Evolutionary conservation across 495 filamentous ascomycete species (phyloP), one percentile per base, ranked within the genome.

Genomic region (Xylaria nigripes): DNA sequence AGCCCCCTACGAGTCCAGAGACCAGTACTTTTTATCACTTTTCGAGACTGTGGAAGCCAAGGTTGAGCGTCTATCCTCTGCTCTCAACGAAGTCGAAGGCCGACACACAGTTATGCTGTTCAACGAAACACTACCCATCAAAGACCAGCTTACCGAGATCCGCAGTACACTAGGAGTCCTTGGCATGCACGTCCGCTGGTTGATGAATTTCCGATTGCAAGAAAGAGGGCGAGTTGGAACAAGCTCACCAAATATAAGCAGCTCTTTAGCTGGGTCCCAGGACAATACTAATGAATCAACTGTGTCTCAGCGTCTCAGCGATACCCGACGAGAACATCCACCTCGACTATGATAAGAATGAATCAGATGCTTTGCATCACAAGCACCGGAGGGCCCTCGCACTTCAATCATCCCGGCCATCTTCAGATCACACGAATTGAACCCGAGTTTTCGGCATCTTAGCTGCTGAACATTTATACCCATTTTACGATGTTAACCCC

Each of bases 131-230:
- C 63, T 76, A 24, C 70, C 69, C 9, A 67, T 80, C 50, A 75
- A 75, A 47, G 74, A 79, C 29, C 75, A 80, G 50, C 65, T 81
- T 1, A 67, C 68, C n/a, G 77, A 81, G 51, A 65, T 81, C 25
- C 67, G 69, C 30, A 78, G 70, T 59, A 75, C 66, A n/a, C 67
- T 78, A 36, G 72, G 73, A 8, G 72, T 77, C 10, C 64, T 78
- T 12, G 69, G 71, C 32, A 78, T 80, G 77, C 76, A 81, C 52
- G 75, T 78, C 13, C 68, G 71, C 21, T 81, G 76, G 77, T 64
- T 80, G 50, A 72, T 80, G 72, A 77, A 72, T 32, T 70, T 72
- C 54, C 60, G 71, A 10, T 30, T 69, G 6, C 71, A 74, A 34
- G 71, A 74, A 43, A 66, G 68, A 6, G 60, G 61, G 6, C 41